phyloP scores from a whole-genome alignment of 805 yeast species.

The Cyberlindnera euphorbiiphila region DNA sequence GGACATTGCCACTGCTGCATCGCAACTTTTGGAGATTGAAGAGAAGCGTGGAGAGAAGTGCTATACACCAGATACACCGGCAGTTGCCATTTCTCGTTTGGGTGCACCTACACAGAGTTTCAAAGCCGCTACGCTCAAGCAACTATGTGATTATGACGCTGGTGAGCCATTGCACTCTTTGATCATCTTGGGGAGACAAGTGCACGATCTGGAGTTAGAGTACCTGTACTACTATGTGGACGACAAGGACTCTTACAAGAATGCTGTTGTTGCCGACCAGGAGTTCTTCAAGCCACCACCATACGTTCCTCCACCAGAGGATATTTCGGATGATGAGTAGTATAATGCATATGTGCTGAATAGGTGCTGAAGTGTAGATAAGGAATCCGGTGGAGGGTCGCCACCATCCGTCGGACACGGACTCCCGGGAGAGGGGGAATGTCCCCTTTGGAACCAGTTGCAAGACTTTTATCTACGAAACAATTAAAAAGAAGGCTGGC shows the following conservation, averaged over 20 bases:
- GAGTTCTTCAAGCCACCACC: conserved; percentile 73
- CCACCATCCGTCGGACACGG: too few relatives aligned
- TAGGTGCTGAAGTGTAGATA: too few relatives aligned
- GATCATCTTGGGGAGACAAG: conserved; percentile 86
- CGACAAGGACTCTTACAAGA: conserved; percentile 46
- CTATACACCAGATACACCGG: conserved; percentile 84
- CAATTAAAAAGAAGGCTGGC: too few relatives aligned
- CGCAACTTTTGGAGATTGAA: conserved; percentile 85
- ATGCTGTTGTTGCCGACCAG: conserved; percentile 49
- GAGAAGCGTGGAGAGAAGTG: conserved; percentile 71
- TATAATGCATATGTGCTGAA: too few relatives aligned
- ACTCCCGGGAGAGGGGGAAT: too few relatives aligned
- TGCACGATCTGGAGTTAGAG: conserved; percentile 89
- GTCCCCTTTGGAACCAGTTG: too few relatives aligned
- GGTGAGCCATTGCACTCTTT: conserved; percentile 95
- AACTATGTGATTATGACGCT: conserved; percentile 77
- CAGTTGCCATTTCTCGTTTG: conserved; percentile 86
- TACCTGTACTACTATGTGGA: conserved; percentile 75
- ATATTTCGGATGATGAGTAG: conserved; percentile 23
- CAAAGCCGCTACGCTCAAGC: conserved; percentile 78
- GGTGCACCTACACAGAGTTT: conserved; percentile 84
- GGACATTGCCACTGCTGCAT: conserved; percentile 86
- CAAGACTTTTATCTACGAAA: too few relatives aligned
- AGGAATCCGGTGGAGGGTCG: conserved; percentile 1
- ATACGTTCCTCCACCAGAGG: conserved; percentile 49